Evolutionary conservation across 169 alveolate genomes (phyloP), one percentile per base, ranked within the genome.

Genomic region (Eimeria praecox): DNA sequence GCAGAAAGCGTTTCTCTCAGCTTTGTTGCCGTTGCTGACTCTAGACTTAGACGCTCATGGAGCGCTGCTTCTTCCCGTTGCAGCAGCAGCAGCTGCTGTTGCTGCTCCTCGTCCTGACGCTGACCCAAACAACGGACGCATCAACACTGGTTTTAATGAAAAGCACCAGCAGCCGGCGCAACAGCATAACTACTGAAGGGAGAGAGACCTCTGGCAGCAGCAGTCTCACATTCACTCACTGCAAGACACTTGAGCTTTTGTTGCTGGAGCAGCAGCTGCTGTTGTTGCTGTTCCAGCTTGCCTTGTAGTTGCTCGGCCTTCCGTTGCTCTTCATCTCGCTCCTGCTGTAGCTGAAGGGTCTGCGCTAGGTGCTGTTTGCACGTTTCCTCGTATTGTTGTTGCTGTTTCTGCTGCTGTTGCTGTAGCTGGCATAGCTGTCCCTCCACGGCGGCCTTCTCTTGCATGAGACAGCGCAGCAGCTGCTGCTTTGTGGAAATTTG

Each of bases 401-500:
- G 4, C 3, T 82, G 90, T 35, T 82, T 49, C 40, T 82, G 75
- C 90, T 82, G 90, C 49, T 82, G 75, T 33, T 82, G 90, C 71
- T 82, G 90, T 12, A 49, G 71, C 16, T 82, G 75, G 20, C 75
- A 82, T 30, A 82, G 75, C 73, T 82, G 90, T n/a, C 75, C 90
- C 44, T 82, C 90, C 30, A 82, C 75, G 52, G 71, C 90, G 16
- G 90, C 90, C 46, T 82, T 82, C 71, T 82, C 90, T 27, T 82
- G 90, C 90, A 82, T 82, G 30, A 82, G 71, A 30, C 90, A 82
- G 75, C 90, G 90, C 90, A 82, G 90, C 52, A 82, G 90, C 90
- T 82, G 90, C 90, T 82, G 90, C 73, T 82, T 82, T 9, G 71
- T 82, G 75, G 90, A 46, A 35, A 82, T 46, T 54, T 82, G 75